Base-by-base conservation (phyloP, 345 rosid species). In the Gossypium raimondii region DNA sequence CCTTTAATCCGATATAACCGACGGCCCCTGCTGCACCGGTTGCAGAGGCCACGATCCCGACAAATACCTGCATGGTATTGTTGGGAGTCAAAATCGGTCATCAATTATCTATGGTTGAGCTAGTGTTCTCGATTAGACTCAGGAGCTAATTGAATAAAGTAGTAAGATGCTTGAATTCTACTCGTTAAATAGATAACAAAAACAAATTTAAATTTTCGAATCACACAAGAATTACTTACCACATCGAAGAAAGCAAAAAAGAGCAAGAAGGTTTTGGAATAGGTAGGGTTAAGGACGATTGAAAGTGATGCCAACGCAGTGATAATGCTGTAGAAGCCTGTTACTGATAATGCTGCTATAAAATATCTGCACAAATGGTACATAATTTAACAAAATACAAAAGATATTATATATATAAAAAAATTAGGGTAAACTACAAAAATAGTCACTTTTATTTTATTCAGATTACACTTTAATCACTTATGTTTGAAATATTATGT, bases 31-130 rank as follows among this genome's bases (percentile, higher is more conserved):
- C 88, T 22, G 98, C 71, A 0, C 95, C 98, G 1, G 92, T 86
- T 11, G 93, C 97, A 18, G 97, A 86, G 3, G 93, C 92, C 29
- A 89, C 85, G 68, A 94, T 20, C 68, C 97, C 98, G 67, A 92
- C 48, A 79, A 91, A 69, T 77, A 94, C 67, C 98, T 94, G 84
- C 82, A 70, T 57, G 61, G 53, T 59, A 68, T 67, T 43, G 74
- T 53, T 27, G 24, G 25, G 53, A n/a, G 17, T 16, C 3, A 13
- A 8, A 58, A 63, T 0, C 14, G 25, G 58, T 55, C 9, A 1
- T 55, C 18, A 55, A 55, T 18, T 18, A 55, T 9, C 24, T 17
- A 10, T 34, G 41, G 41, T 34, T 34, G 38, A 69, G 7, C 4
- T 25, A 11, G 59, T 50, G 50, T 45, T 11, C 50, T 45, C 12